These are phyloP conservation scores for Guadua angustifolia DNA, from an alignment of 176 grass and related monocot species.

Conservation along the genomic window DNA sequence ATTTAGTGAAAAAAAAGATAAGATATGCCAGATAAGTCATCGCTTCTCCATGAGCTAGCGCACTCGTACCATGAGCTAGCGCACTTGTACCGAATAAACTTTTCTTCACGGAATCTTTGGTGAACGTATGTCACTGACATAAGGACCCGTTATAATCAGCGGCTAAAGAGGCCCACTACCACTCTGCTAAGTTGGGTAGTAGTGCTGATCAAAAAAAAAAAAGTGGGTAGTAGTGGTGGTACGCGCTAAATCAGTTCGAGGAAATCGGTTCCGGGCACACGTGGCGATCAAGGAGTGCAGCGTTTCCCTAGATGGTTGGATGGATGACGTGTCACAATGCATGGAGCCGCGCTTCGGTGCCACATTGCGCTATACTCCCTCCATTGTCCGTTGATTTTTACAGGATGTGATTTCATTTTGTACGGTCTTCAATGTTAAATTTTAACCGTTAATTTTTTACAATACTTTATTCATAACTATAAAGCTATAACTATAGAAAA, in stretches of 20 bases:
- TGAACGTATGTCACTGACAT: not conserved
- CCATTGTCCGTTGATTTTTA: too few species aligned
- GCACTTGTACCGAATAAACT: not conserved
- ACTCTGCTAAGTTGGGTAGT: too few species aligned
- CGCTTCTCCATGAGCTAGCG: not conserved
- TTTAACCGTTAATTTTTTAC: too few species aligned
- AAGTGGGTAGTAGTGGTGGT: not conserved
- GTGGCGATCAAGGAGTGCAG: not conserved
- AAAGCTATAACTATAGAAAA: too few species aligned
- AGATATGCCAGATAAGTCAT: too few species aligned
- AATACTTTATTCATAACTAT: too few species aligned
- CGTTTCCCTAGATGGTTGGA: not conserved
- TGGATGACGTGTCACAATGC: slow-evolving; percentile 9
- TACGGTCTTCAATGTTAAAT: too few species aligned
- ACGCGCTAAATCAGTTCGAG: not conserved
- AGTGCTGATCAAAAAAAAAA: too few species aligned
- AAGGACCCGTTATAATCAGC: not conserved
- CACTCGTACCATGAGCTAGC: not conserved
- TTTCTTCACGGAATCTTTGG: too few species aligned
- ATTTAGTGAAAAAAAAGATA: too few species aligned
- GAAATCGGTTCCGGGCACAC: not conserved
- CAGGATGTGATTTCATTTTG: too few species aligned
- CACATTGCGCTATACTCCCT: not conserved
- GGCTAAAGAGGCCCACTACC: not conserved
- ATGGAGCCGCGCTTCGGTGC: not conserved